Evolutionary conservation across 2,329 filamentous ascomycete species (phyloP).

Genomic region (Microascus cirrosus): DNA sequence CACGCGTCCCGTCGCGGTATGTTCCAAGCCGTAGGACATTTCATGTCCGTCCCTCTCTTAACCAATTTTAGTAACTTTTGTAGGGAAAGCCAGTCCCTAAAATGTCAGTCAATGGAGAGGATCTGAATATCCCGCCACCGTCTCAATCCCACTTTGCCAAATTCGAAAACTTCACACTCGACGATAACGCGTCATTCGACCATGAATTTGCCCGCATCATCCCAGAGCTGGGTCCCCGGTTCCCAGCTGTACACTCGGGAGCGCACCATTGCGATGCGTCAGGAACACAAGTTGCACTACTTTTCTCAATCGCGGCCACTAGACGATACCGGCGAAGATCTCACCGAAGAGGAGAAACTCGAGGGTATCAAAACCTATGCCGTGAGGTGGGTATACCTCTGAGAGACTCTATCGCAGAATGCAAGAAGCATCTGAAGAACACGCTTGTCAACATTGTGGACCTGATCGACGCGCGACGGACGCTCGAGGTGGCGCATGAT

Average conservation of each 20-base stretch:
- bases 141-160: conserved; percentile 20
- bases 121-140: conserved; percentile 6
- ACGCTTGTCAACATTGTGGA: conserved; percentile 19
- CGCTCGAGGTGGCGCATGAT: conserved; percentile 15
- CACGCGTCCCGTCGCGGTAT: no score
- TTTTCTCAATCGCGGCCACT: conserved; percentile 12
- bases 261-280: conserved; percentile 18
- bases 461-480: conserved; percentile 17
- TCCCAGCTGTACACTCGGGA: conserved; percentile 15
- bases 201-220: conserved; percentile 17
- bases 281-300: conserved; percentile 17
- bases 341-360: conserved; percentile 10
- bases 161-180: conserved; percentile 16
- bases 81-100: no score
- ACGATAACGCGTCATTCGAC: conserved; percentile 18
- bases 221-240: conserved; percentile 17
- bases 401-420: conserved; percentile 10
- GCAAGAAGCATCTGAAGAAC: conserved; percentile 13
- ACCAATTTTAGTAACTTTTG: no score
- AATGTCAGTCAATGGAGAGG: conserved; percentile 2
- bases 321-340: conserved; percentile 1
- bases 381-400: conserved; percentile 13
- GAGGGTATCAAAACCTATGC: conserved; percentile 10
- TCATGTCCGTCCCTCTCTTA: no score
- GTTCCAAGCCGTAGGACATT: no score